Evolutionary conservation across 2,329 filamentous ascomycete species (phyloP).

Genomic region (Nothophoma quercina): DNA sequence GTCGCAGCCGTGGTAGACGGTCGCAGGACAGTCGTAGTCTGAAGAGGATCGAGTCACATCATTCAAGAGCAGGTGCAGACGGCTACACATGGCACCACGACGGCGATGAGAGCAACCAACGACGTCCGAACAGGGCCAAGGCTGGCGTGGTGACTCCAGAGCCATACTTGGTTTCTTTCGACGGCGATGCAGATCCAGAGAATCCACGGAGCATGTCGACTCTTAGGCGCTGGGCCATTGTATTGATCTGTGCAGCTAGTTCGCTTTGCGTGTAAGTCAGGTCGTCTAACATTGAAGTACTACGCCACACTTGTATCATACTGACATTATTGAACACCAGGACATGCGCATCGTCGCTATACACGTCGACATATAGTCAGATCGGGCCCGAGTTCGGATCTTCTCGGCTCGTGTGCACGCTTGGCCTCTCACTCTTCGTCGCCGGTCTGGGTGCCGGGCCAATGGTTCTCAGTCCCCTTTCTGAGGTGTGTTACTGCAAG

Average conservation of each 20-base stretch:
- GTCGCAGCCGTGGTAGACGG: slow-evolving; percentile 9
- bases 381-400: slow-evolving; percentile 77
- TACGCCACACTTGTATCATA: background rate
- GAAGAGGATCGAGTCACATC: slow-evolving; percentile 37
- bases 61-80: slow-evolving; percentile 48
- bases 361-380: slow-evolving; percentile 82
- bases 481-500: slow-evolving; percentile 49
- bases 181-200: slow-evolving; percentile 74
- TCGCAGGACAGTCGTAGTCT: slow-evolving; percentile 30
- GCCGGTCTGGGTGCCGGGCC: slow-evolving; percentile 71
- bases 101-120: slow-evolving; percentile 31
- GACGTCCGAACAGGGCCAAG: slow-evolving; percentile 32
- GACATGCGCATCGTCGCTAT: slow-evolving; percentile 86
- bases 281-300: background rate
- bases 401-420: slow-evolving; percentile 74
- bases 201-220: slow-evolving; percentile 74
- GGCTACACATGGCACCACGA: slow-evolving; percentile 48
- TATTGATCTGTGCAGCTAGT: slow-evolving; percentile 74
- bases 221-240: slow-evolving; percentile 79
- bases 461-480: slow-evolving; percentile 64
- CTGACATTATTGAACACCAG: slow-evolving; percentile 52
- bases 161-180: slow-evolving; percentile 76
- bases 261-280: slow-evolving; percentile 83
- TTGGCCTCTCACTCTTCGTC: slow-evolving; percentile 85
- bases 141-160: slow-evolving; percentile 20